Base-by-base conservation (phyloP, 257 asterid species). In the Sherardia arvensis region DNA sequence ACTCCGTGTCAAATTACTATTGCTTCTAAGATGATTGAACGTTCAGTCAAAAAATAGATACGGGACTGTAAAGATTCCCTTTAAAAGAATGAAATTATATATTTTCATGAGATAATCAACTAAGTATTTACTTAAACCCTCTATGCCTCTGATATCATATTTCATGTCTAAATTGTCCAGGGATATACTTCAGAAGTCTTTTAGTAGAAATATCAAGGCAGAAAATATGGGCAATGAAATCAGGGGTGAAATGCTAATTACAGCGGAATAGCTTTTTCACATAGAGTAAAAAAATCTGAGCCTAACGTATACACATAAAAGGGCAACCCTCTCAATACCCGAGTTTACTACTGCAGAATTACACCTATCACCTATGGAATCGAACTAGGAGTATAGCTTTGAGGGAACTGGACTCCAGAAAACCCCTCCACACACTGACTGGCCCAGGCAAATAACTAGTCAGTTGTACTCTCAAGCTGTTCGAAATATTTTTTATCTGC, bases 401-500 rank as follows among this genome's bases (percentile, higher is more conserved):
- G 21, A 30, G 49, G 38, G 60, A 49, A 30, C 22, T 64, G 49
- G 43, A 60, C 68, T 49, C 17, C 56, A 12, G 53, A 64, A 48
- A 53, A 27, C 60, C 60, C 33, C 48, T 30, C 61, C 48, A 5
- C 47, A 49, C 30, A 49, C 21, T 8, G 43, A 47, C 4, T 18
- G 61, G 66, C 0, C 54, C 54, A 57, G 33, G 26, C 18, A 8
- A n/a, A 11, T 26, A 20, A 30, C 34, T 34, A 71, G 21, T 33
- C 28, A 26, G 30, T 32, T 17, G 77, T 71, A 54, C 74, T 76
- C 72, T 71, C 77, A 47, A 71, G 71, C 79, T 82, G 84, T 54
- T 93, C 80, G 73, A 84, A 79, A 66, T 89, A 89, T 14, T 76
- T 63, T 77, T 92, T 85, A 82, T 92, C 97, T 11, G 99, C 99